A percentile compares a stretch with the other conserved stretches of the same genome.
Conservation (phyloP, 495 filamentous ascomycete species). For the Collariella sp. region DNA sequence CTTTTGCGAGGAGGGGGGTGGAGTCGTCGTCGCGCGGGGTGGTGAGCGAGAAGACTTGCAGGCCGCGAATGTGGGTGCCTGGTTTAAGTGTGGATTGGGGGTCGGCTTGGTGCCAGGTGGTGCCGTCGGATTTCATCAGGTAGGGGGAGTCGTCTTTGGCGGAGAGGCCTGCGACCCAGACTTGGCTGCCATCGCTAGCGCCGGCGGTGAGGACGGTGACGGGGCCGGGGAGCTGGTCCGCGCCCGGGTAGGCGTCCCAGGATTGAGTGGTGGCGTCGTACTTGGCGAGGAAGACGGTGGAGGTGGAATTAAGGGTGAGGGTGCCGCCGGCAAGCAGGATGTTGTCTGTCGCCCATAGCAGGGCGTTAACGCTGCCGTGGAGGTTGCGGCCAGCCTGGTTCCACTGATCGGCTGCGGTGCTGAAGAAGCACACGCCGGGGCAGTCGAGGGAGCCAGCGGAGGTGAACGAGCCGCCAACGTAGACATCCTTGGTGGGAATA, state of each 20-base stretch:
- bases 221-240: slow-evolving; percentile 61
- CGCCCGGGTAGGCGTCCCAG: slow-evolving; percentile 61
- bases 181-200: slow-evolving; percentile 51
- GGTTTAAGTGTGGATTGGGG: slow-evolving; percentile 46
- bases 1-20: slow-evolving; percentile 51
- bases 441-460: slow-evolving; percentile 78
- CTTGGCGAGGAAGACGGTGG: slow-evolving; percentile 56
- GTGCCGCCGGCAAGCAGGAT: slow-evolving; percentile 69
- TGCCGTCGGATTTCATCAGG: slow-evolving; percentile 65
- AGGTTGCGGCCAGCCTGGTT: slow-evolving; percentile 62
- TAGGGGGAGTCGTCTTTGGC: slow-evolving; percentile 58
- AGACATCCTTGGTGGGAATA: slow-evolving; percentile 62
- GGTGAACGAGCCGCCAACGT: slow-evolving; percentile 74
- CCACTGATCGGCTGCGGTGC: slow-evolving; percentile 62
- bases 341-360: slow-evolving; percentile 65
- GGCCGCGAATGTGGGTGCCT: slow-evolving; percentile 60
- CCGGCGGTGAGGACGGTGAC: slow-evolving; percentile 70
- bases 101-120: slow-evolving; percentile 44
- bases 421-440: slow-evolving; percentile 70
- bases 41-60: slow-evolving; percentile 70
- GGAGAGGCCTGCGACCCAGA: slow-evolving; percentile 71
- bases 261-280: slow-evolving; percentile 55
- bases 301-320: slow-evolving; percentile 55
- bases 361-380: slow-evolving; percentile 54
- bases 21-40: slow-evolving; percentile 57